Base-by-base conservation (phyloP, 176 grass and related monocot genomes). In the Areca catechu region DNA sequence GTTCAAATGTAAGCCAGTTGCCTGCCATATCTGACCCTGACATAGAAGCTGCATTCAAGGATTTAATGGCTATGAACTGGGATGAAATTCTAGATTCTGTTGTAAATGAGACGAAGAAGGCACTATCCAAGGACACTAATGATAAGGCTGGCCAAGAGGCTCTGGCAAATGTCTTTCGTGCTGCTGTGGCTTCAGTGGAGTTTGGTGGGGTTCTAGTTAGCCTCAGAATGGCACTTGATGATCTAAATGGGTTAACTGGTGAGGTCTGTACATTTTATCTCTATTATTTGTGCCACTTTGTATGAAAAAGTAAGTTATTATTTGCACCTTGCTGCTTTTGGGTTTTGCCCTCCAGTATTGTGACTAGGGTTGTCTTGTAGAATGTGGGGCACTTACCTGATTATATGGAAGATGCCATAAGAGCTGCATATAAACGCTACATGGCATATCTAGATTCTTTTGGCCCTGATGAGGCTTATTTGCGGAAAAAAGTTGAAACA, bases 211-310 rank as follows among this genome's bases (percentile, higher is more conserved):
- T 74, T 18, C 68, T 98, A 53, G 81, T 89, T 57, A 65, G 72
- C 70, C 76, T 98, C 57, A 88, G 93, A 77, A 83, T 92, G 87
- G 81, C 93, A 56, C 88, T 98, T 60, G 93, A 98, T 78, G 87
- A 92, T 79, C 75, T 89, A 68, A 66, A 76, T 1, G 93, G 93
- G 22, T 37, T 98, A 43, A 85, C 76, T 58, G 87, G 93, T 19
- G 84, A 92, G 74, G 93, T 98, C 6, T 27, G 88, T 72, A 34
- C 15, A 48, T 50, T 63, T 82, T 12, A 12, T 52, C 53, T 74
- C 14, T 77, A 37, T 72, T 22, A 16, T 54, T 10, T 21, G 19
- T 55, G 18, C 19, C 20, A 20, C 53, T 22, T 55, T 55, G 53
- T 22, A 12, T 43, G 10, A 43, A 43, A 43, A 43, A 43, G 14